Percentiles rank a stretch among this genome's conserved stretches.
Conservation (phyloP, 805 yeast species). For the Kregervanrija delftensis region DNA sequence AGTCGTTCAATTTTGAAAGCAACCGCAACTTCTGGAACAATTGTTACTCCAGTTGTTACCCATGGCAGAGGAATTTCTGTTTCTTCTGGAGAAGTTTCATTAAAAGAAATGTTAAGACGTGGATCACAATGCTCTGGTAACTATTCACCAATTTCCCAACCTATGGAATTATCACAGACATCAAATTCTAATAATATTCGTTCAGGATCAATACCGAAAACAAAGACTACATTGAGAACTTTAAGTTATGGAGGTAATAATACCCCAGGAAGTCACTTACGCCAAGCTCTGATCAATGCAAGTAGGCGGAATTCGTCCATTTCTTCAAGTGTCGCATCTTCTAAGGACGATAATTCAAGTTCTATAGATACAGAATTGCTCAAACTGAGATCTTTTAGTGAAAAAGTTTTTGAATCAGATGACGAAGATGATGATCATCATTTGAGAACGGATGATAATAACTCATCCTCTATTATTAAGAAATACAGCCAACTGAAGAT, state of each 20-base stretch:
- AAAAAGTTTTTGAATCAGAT: conserved; percentile 27
- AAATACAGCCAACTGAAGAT: too few species aligned
- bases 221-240: not conserved
- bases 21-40: conserved; percentile 7
- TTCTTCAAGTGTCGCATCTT: not conserved
- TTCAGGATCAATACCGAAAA: not conserved
- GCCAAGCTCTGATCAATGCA: not conserved
- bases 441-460: too few species aligned
- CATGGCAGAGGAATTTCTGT: too few species aligned
- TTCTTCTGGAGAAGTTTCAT: too few species aligned
- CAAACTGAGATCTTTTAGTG: conserved; percentile 25
- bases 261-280: not conserved
- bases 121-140: too few species aligned
- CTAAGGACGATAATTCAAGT: not conserved
- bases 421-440: conserved; percentile 25
- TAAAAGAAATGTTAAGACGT: too few species aligned
- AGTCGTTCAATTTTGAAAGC: conserved; percentile 9
- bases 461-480: too few species aligned
- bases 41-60: too few species aligned
- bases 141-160: too few species aligned
- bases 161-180: not conserved
- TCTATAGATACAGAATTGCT: conserved; percentile 21
- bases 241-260: not conserved
- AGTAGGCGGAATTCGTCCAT: not conserved
- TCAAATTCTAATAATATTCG: not conserved